Base-by-base conservation (phyloP, 2,329 filamentous ascomycete genomes). In the Myriosclerotinia duriaeana region DNA sequence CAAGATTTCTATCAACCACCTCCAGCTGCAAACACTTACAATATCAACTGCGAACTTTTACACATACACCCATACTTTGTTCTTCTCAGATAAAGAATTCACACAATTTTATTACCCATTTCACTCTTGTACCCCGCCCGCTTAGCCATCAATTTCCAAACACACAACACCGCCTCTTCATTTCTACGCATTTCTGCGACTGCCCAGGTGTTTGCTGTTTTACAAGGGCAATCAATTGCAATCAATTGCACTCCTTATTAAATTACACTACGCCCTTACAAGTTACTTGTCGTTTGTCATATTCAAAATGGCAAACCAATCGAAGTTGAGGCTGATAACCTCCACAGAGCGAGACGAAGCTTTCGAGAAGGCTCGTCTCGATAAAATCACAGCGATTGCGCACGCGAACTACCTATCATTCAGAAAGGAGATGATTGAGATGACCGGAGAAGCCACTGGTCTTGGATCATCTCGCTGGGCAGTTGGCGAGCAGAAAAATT, bases 401-500 rank as follows among this genome's bases (percentile, higher is more conserved):
- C 36, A 12, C 53, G 11, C 36, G 14, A 36, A 38, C 11, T 61
- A 26, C 26, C 44, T 26, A 17, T 34, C 44, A 26, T 61, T 61
- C 34, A 22, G 38, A 50, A 22, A 50, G 12, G 58, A 61, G 46
- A 42, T 61, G 12, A 36, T 50, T 38, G 58, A 50, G 14, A 36
- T 61, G 14, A 42, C 44, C 5, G 58, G 58, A 3, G 44, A 61
- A 22, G 58, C 46, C 38, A 50, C 36, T 36, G 58, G 58, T 26
- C 58, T 61, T 40, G 58, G 44, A 26, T 61, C 58, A 20, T 61
- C 58, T 12, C 14, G 46, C 9, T 61, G 48, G 20, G 58, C 58
- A 9, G 14, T 50, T 26, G 44, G 58, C 1, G 30, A 50, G 6
- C 58, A 61, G 46, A 61, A 50, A 30, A 22, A 38, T 2, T 61